Base-by-base conservation (phyloP, 2,329 filamentous ascomycete genomes). In the Bipolaris gigantea region DNA sequence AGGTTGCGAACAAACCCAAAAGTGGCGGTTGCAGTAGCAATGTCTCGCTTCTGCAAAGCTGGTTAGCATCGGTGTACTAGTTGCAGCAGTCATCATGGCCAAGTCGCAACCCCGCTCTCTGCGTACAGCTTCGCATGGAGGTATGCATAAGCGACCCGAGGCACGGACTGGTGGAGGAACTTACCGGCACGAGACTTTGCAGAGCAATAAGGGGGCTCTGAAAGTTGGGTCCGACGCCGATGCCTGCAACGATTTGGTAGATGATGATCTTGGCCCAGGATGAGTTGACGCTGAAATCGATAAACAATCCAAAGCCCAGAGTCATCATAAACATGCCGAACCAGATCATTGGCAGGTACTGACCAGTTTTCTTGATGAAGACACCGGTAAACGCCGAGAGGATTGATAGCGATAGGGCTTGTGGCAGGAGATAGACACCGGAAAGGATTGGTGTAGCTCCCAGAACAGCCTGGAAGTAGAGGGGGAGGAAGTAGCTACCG, bases 381-480 rank as follows among this genome's bases (percentile, higher is more conserved):
- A 85, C 62, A 27, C 85, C 85, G 0, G 81, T 82, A 3, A 67
- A 64, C 6, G 82, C 82, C 0, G 88, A 89, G 30, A 81, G 70
- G 57, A 89, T 60, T 0, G 88, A 89, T 3, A 90, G 76, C 2
- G 85, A 80, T 32, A 93, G 69, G 8, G 88, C 88, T 57, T 84
- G 85, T 0, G 90, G 87, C 13, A 94, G 79, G 15, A 91, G 73
- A 66, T 90, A 90, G 44, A 92, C 85, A 45, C 90, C 90, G 1
- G 86, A 89, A 27, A 88, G 76, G 33, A 92, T 82, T 0, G 90
- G 87, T 0, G 82, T 80, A 2, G 85, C 85, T 45, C 88, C 82
- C 39, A 90, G 80, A 47, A 89, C 85, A 47, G 87, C 83, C 75
- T 95, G 90, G 75, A 92, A 93, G 78, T 95, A 96, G 2, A 96